Evolutionary conservation across 768 basidiomycete species (phyloP).

Genomic region (Phaeolepiota aurea): DNA sequence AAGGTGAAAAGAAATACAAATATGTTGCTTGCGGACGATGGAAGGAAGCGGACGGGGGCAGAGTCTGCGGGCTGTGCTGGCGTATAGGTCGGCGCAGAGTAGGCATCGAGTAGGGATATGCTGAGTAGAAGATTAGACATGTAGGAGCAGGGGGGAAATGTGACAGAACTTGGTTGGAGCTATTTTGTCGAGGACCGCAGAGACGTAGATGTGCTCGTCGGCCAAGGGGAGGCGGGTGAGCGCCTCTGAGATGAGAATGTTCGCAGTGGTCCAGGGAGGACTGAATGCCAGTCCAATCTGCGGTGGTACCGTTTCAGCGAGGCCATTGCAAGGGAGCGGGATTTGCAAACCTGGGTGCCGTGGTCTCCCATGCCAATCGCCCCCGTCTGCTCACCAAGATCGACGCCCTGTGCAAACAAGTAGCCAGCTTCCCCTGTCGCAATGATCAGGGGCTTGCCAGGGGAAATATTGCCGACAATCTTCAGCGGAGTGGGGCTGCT

Average conservation of each 20-base stretch:
- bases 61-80: constrained; percentile 24
- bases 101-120: constrained; percentile 43
- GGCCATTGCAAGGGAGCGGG: too few species aligned
- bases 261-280: constrained; percentile 38
- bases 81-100: constrained; percentile 41
- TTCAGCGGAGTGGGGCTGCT: constrained; percentile 19
- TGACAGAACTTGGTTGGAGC: constrained; percentile 36
- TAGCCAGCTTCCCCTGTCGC: constrained; percentile 37
- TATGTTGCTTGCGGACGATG: constrained; percentile 11
- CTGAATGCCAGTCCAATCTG: constrained; percentile 46
- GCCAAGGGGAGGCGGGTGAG: constrained; percentile 38
- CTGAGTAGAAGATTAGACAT: constrained; percentile 18
- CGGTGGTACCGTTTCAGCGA: too few species aligned
- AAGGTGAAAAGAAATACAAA: background rate
- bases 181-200: constrained; percentile 29
- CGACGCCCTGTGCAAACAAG: constrained; percentile 39
- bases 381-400: constrained; percentile 44
- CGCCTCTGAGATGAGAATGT: constrained; percentile 45
- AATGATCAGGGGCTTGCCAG: constrained; percentile 26
- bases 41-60: constrained; percentile 48
- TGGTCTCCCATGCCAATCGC: constrained; percentile 30
- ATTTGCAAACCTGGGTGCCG: constrained; percentile 35
- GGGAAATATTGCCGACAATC: constrained; percentile 25
- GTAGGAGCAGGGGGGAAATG: background rate
- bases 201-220: constrained; percentile 41